phyloP scores from a whole-genome alignment of 768 basidiomycete species.

The Mycena vitilis region DNA sequence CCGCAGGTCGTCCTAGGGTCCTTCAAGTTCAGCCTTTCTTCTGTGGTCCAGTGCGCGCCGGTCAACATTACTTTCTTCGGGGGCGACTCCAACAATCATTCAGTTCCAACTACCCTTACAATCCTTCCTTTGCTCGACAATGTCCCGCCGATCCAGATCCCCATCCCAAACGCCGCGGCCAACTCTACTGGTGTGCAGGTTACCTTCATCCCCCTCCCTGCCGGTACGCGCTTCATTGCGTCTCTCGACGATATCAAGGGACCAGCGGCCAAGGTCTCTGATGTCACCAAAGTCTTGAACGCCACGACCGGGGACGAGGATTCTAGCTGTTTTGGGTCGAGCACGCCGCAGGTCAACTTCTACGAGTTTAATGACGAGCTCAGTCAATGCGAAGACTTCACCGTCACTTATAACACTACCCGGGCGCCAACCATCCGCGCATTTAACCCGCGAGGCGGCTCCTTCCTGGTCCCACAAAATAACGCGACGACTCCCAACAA shows the following conservation, averaged over 20 bases:
- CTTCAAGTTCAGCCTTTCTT: constrained; percentile 54
- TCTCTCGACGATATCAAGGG: constrained; percentile 62
- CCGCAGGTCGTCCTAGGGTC: constrained; percentile 54
- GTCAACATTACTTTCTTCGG: constrained; percentile 60
- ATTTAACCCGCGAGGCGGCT: constrained; percentile 50
- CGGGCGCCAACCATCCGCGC: constrained; percentile 50
- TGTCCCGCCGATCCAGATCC: constrained; percentile 60
- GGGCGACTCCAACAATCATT: constrained; percentile 44
- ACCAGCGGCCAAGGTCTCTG: constrained; percentile 57
- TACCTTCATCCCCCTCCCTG: constrained; percentile 63
- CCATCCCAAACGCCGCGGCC: constrained; percentile 52
- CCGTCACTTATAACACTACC: constrained; percentile 53
- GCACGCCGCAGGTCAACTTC: constrained; percentile 30
- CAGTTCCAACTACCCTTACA: constrained; percentile 58
- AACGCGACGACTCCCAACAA: constrained; percentile 37
- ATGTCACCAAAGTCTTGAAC: constrained; percentile 55
- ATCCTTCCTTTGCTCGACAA: constrained; percentile 61
- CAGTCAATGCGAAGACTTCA: constrained; percentile 63
- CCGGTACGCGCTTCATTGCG: constrained; percentile 63
- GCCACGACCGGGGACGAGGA: constrained; percentile 50
- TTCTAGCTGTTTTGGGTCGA: constrained; percentile 11
- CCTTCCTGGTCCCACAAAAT: constrained; percentile 45
- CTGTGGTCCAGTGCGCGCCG: constrained; percentile 64
- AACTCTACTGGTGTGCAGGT: constrained; percentile 56
- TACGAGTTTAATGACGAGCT: constrained; percentile 50